A percentile compares a stretch with the other conserved stretches of the same genome.
phyloP scores from a whole-genome alignment of 257 asterid species.

The Solanum peruvianum region DNA sequence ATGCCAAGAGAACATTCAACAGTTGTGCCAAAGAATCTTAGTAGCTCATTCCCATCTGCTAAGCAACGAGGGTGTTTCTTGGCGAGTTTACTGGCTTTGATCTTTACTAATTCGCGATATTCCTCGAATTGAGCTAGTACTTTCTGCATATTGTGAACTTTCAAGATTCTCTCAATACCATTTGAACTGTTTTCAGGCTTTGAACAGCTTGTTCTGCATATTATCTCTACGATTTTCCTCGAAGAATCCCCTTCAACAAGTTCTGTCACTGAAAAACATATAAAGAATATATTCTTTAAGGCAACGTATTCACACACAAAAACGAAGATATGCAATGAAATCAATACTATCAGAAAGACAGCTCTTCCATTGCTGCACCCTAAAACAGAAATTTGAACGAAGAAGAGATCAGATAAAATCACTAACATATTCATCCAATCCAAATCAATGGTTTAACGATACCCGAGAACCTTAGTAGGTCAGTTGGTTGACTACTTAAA shows the following conservation, averaged over 20 bases:
- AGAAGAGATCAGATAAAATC: not conserved
- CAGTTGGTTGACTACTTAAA: too few species aligned
- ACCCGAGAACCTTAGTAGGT: too few species aligned
- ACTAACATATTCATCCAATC: not conserved
- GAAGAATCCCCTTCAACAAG: constrained; percentile 84
- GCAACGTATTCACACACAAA: not conserved
- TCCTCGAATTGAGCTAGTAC: constrained; percentile 79
- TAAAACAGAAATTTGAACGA: not conserved
- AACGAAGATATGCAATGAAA: not conserved
- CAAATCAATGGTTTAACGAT: too few species aligned
- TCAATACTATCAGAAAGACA: not conserved
- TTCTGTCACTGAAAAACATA: constrained; percentile 47
- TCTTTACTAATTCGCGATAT: constrained; percentile 66
- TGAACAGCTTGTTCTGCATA: constrained; percentile 51
- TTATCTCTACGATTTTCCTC: constrained; percentile 76
- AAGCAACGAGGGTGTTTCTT: constrained; percentile 91
- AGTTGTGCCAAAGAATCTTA: constrained; percentile 65
- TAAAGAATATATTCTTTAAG: not conserved
- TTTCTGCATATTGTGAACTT: constrained; percentile 85
- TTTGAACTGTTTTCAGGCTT: constrained; percentile 23
- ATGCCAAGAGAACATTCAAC: constrained; percentile 55
- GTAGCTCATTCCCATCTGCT: constrained; percentile 90
- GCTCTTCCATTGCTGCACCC: not conserved
- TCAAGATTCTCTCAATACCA: constrained; percentile 63
- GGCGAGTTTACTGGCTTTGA: constrained; percentile 56